Conservation (phyloP, 2,329 filamentous ascomycete species). For the Aureobasidium pullulans region DNA sequence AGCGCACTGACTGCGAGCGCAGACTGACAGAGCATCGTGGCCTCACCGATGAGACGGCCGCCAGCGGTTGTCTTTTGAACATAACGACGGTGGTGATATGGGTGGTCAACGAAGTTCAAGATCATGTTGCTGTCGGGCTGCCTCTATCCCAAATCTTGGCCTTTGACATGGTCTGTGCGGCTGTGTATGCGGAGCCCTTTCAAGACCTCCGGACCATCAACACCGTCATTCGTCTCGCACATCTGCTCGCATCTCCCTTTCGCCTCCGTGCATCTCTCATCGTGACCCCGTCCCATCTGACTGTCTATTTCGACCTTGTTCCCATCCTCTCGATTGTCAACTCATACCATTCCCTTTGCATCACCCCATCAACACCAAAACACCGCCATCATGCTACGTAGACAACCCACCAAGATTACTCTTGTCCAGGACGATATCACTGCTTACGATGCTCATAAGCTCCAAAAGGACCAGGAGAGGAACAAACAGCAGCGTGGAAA, state of each 20-base stretch:
- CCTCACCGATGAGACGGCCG: not conserved
- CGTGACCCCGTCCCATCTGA: too few species aligned
- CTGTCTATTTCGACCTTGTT: too few species aligned
- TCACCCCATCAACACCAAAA: not conserved
- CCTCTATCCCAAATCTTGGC: not conserved
- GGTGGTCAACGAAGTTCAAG: not conserved
- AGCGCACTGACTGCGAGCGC: conserved; percentile 1
- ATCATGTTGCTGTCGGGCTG: not conserved
- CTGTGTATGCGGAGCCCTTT: not conserved
- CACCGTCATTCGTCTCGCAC: not conserved
- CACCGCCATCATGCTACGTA: conserved; percentile 25
- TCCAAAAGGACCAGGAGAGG: conserved; percentile 21
- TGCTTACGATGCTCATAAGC: conserved; percentile 27
- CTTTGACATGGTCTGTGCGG: not conserved
- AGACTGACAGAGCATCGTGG: conserved; percentile 1
- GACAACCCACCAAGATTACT: conserved; percentile 28
- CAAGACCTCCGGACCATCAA: not conserved
- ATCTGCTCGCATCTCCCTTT: too few species aligned
- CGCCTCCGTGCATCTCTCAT: too few species aligned
- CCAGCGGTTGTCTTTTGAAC: conserved; percentile 12
- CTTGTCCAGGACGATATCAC: conserved; percentile 29
- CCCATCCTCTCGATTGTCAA: too few species aligned
- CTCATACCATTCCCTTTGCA: too few species aligned
- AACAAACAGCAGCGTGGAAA: conserved; percentile 15
- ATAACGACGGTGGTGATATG: not conserved